Evolutionary conservation across 257 asterid genomes (phyloP), one percentile per base, ranked within the genome.

Genomic region (Osmanthus fragrans): DNA sequence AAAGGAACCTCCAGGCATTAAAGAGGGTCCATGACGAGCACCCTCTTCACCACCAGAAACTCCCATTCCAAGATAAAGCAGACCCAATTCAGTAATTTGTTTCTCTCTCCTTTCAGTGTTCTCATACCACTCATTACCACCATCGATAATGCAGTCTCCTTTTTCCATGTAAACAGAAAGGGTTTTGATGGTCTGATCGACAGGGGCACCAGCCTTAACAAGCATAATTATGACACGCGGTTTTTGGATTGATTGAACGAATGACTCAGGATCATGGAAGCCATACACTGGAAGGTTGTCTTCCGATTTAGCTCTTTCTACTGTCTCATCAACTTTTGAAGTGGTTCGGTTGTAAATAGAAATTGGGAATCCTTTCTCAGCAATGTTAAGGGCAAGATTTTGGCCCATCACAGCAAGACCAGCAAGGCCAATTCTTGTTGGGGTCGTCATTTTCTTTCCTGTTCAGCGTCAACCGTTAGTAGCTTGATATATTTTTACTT

Each of bases 1-100:
- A 49, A 85, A 83, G 39, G 96, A 87, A 63, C 94, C 96, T 73
- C 96, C 94, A 36, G 94, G 94, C 96, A 91, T 91, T 85, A 91
- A 37, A 23, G 94, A 91, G 3, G 96, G 96, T 29, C 96, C 96
- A 49, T 76, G 81, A 30, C 94, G 86, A 73, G 96, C 96, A 25
- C 94, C 96, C 77, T 91, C 96, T 87, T 89, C 94, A 29, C 96
- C 96, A 7, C 96, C 96, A 10, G 94, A 91, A 80, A 91, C 94
- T 42, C 96, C 96, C 96, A 91, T 91, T 49, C 96, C 94, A 1
- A 91, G 91, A 89, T 89, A 91, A 42, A 88, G 85, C 32, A 87
- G 73, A 21, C 94, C 92, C 71, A 72, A 36, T 34, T 87, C 90
- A 5, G 88, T 77, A 84, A 88, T 78, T 73, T 85, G 84, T 80